A percentile compares a stretch with the other conserved stretches of the same genome.
phyloP scores from a whole-genome alignment of 306 rosid genomes.

The Glycine latifolia region DNA sequence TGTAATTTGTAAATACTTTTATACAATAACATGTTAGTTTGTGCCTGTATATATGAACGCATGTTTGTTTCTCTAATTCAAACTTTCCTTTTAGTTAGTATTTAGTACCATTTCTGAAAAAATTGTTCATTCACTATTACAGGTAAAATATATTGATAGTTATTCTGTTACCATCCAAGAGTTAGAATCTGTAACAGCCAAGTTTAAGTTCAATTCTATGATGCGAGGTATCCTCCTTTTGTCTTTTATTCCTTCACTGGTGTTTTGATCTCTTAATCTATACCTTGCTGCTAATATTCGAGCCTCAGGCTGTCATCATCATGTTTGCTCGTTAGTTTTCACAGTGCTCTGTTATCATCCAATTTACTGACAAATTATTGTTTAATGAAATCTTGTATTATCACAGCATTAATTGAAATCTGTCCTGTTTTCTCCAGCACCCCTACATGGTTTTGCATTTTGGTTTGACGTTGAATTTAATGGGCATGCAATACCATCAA shows the following conservation, averaged over 20 bases:
- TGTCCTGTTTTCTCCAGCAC: slow-evolving; percentile 68
- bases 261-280: slow-evolving; percentile 12
- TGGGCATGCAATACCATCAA: slow-evolving; percentile 65
- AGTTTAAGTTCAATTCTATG: slow-evolving; percentile 88
- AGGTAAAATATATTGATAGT: slow-evolving; percentile 90
- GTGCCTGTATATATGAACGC: slow-evolving; percentile 28
- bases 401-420: slow-evolving; percentile 22
- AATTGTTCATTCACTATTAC: slow-evolving; percentile 37
- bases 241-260: slow-evolving; percentile 31
- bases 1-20: slow-evolving; percentile 2
- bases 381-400: slow-evolving; percentile 1
- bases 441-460: slow-evolving; percentile 98
- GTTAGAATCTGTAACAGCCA: slow-evolving; percentile 79
- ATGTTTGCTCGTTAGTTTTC: background rate
- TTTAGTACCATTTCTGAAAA: slow-evolving; percentile 18
- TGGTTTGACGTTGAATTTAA: slow-evolving; percentile 99
- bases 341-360: slow-evolving; percentile 16
- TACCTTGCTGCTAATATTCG: slow-evolving; percentile 10
- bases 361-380: slow-evolving; percentile 12
- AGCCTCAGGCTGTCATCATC: background rate
- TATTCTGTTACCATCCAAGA: slow-evolving; percentile 70
- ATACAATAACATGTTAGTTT: background rate
- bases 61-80: slow-evolving; percentile 14
- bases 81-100: background rate
- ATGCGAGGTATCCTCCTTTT: slow-evolving; percentile 79